Conservation (phyloP, 768 basidiomycete genomes). For the Tremella fuciformis region DNA sequence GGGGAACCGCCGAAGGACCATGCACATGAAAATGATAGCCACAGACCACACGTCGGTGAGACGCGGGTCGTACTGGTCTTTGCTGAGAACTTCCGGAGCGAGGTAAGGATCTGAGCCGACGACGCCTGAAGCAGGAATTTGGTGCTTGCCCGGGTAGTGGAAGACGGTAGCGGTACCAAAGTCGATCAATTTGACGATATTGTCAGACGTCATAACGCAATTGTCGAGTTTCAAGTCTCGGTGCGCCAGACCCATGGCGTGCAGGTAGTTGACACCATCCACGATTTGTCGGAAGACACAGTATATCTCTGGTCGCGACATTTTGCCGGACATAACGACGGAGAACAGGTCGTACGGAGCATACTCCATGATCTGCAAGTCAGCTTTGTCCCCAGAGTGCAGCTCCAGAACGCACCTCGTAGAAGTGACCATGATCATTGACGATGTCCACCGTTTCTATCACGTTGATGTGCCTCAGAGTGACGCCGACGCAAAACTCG, state of each 20-base stretch:
- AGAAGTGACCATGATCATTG: slow-evolving; percentile 94
- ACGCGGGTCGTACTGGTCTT: slow-evolving; percentile 83
- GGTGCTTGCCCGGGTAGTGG: slow-evolving; percentile 90
- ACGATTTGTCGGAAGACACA: slow-evolving; percentile 99
- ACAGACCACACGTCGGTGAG: slow-evolving; percentile 99
- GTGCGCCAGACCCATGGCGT: slow-evolving; percentile 94
- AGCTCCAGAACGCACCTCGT: slow-evolving; percentile 67
- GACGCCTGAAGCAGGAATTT: slow-evolving; percentile 74
- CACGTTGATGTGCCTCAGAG: slow-evolving; percentile 87
- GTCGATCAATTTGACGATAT: slow-evolving; percentile 97
- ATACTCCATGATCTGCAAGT: slow-evolving; percentile 91
- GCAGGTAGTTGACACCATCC: slow-evolving; percentile 95
- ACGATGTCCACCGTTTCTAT: slow-evolving; percentile 99
- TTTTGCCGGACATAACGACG: slow-evolving; percentile 99
- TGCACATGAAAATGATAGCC: slow-evolving; percentile 98
- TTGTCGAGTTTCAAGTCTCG: slow-evolving; percentile 99
- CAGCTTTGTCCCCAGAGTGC: not conserved
- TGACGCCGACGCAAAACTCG: slow-evolving; percentile 88
- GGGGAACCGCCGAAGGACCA: slow-evolving; percentile 94
- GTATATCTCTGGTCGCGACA: slow-evolving; percentile 96
- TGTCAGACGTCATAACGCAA: slow-evolving; percentile 94
- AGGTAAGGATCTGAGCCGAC: slow-evolving; percentile 98
- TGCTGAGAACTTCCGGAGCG: slow-evolving; percentile 85
- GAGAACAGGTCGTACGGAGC: slow-evolving; percentile 97
- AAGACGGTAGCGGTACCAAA: slow-evolving; percentile 99